Conservation (phyloP, 805 yeast genomes). For the Kuraishia borneana region DNA sequence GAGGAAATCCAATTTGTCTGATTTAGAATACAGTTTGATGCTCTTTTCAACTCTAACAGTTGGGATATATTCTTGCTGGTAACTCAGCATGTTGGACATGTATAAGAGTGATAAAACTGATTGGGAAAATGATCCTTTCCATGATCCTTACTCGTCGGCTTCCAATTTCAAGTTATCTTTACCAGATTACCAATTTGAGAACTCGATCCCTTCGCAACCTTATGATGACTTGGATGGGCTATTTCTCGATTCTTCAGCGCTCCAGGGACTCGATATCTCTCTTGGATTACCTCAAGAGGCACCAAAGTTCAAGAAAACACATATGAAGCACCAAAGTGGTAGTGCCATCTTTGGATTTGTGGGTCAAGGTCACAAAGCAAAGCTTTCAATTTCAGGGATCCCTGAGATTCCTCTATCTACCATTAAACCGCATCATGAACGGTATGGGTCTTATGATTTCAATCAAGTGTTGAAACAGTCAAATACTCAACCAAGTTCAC, state of each 20-base stretch:
- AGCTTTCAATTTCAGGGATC: constrained; percentile 47
- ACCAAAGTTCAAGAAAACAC: constrained; percentile 19
- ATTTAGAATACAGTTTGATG: too few relatives aligned
- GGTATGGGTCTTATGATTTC: constrained; percentile 5
- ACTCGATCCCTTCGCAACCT: constrained; percentile 16
- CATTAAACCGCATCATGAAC: constrained; percentile 6
- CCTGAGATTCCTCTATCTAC: constrained; percentile 10
- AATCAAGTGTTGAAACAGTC: constrained; percentile 18
- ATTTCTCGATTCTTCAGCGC: constrained; percentile 42
- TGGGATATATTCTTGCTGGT: too few relatives aligned
- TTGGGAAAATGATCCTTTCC: constrained; percentile 12
- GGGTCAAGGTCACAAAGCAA: constrained; percentile 41
- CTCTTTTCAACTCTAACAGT: too few relatives aligned
- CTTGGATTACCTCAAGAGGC: constrained; percentile 8
- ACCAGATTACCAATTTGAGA: constrained; percentile 44
- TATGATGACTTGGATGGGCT: constrained; percentile 42
- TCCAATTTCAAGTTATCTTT: constrained; percentile 26
- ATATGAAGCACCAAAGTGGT: constrained; percentile 59
- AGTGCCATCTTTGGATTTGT: constrained; percentile 71
- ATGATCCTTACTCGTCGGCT: constrained; percentile 13
- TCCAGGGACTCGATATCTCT: constrained; percentile 59
- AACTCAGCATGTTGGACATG: neutral
- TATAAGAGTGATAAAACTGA: constrained; percentile 7
- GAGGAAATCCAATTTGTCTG: too few relatives aligned
- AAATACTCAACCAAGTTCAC: constrained; percentile 6